phyloP scores from a whole-genome alignment of 306 rosid genomes.

The Dicorynia guianensis region DNA sequence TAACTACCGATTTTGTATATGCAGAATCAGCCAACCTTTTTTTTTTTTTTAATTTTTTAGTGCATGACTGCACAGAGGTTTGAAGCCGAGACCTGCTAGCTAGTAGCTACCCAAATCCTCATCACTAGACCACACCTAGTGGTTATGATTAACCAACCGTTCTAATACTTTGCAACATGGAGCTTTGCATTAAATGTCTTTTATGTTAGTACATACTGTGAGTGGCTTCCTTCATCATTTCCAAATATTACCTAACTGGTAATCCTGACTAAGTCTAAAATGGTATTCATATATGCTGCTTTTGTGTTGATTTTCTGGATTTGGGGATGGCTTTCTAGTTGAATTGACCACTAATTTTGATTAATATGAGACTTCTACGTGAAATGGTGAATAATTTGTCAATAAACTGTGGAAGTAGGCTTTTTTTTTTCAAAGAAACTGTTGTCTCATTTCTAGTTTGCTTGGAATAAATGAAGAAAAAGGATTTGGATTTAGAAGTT shows the following conservation, averaged over 20 bases:
- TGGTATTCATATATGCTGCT: neutral
- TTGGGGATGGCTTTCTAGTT: neutral
- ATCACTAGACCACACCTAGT: too few species aligned
- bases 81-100: too few species aligned
- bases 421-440: neutral
- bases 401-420: neutral
- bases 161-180: neutral
- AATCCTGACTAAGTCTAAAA: neutral
- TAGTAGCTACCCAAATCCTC: too few species aligned
- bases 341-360: neutral
- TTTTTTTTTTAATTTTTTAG: too few species aligned
- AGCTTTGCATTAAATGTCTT: neutral
- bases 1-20: slow-evolving; percentile 3
- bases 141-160: neutral
- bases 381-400: neutral
- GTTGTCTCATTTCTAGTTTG: neutral
- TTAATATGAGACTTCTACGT: neutral
- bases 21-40: too few species aligned
- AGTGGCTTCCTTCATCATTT: neutral
- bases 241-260: neutral
- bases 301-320: neutral
- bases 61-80: too few species aligned
- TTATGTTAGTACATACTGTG: neutral
- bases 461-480: slow-evolving; percentile 16
- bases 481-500: slow-evolving; percentile 20